Evolutionary conservation across 331 rosid genomes (phyloP).

Genomic region (Malus hybrid): DNA sequence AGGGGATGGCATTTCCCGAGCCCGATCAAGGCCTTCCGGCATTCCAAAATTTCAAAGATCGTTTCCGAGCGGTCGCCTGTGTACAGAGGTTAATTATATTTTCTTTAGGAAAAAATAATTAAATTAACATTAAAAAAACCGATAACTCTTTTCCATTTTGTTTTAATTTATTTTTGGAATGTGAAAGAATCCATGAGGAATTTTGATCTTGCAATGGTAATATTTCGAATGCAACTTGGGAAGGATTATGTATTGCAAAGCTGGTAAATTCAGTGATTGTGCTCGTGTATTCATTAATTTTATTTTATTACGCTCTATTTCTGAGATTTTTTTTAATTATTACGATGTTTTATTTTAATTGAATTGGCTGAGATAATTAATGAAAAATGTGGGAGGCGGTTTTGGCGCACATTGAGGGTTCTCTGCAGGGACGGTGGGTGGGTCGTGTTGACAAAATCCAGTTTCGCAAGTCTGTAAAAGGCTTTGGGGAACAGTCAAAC

Average conservation of each 20-base stretch:
- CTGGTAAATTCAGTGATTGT: background rate
- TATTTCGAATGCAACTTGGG: background rate
- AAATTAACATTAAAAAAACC: background rate
- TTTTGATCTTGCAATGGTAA: background rate
- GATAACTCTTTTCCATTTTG: background rate
- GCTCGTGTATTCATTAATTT: background rate
- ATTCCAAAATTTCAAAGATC: conserved; percentile 49
- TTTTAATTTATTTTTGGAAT: background rate
- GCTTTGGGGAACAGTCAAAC: background rate
- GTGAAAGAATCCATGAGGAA: background rate
- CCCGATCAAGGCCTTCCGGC: conserved; percentile 85
- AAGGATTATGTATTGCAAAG: background rate
- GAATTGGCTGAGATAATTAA: background rate
- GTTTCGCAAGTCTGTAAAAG: background rate
- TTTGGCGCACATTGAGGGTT: background rate
- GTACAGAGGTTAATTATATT: conserved; percentile 62
- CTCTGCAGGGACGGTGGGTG: background rate
- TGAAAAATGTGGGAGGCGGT: background rate
- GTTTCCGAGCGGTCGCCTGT: conserved; percentile 69
- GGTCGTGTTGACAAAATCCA: background rate
- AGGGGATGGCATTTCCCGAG: conserved; percentile 81
- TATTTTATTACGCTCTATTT: background rate
- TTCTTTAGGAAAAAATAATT: background rate
- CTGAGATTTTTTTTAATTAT: too few species aligned
- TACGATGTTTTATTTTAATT: too few species aligned